Percentiles rank a stretch among this genome's conserved stretches.
These are phyloP conservation scores for Paramecium bursaria DNA, from an alignment of 73 alveolate genomes.

Conservation along the genomic window DNA sequence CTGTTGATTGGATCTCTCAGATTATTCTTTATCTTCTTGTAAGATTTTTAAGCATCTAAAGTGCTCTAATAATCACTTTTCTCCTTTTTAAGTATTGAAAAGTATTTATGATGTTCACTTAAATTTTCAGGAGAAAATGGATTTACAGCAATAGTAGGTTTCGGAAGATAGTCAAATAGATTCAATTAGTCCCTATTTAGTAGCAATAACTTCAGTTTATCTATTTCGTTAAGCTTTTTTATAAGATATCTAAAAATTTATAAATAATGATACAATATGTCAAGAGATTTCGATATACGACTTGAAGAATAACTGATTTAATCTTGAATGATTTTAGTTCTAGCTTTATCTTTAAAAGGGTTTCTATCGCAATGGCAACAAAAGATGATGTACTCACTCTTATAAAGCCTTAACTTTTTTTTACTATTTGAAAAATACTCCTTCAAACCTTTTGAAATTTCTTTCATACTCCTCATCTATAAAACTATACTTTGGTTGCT, in stretches of 20 bases:
- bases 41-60: slow-evolving; percentile 45
- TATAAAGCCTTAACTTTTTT: no score
- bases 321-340: slow-evolving; percentile 9
- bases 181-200: slow-evolving; percentile 56
- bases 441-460: no score
- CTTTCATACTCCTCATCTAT: no score
- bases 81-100: slow-evolving; percentile 17
- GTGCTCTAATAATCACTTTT: not conserved
- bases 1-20: not conserved
- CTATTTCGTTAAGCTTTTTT: slow-evolving; percentile 63
- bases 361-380: no score
- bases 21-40: not conserved
- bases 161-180: slow-evolving; percentile 67
- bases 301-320: slow-evolving; percentile 30
- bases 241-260: slow-evolving; percentile 37
- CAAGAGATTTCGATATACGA: slow-evolving; percentile 15
- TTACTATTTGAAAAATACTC: no score
- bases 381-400: no score
- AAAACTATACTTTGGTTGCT: no score
- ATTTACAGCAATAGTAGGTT: slow-evolving; percentile 43
- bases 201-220: slow-evolving; percentile 53
- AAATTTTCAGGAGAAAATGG: slow-evolving; percentile 11
- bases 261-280: slow-evolving; percentile 66
- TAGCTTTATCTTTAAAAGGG: no score
- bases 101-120: not conserved